A percentile compares a stretch with the other conserved stretches of the same genome.
phyloP scores from a whole-genome alignment of 2,329 filamentous ascomycete species.

The Ophiocordyceps camponoti-leonardi region DNA sequence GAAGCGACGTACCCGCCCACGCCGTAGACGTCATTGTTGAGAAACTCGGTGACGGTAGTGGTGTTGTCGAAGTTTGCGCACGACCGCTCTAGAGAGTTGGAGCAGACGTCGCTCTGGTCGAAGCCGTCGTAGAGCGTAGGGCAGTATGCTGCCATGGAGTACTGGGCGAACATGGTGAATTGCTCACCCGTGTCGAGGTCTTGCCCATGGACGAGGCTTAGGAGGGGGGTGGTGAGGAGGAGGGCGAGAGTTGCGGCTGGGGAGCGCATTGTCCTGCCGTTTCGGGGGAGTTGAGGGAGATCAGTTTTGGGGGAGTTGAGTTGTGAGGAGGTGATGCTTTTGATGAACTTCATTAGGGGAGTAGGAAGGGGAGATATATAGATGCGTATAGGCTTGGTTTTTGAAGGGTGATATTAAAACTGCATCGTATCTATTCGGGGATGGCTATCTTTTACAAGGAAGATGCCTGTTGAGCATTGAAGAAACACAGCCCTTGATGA shows the following conservation, averaged over 20 bases:
- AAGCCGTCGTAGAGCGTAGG: not conserved
- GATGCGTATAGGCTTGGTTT: no score
- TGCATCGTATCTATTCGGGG: no score
- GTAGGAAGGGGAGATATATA: no score
- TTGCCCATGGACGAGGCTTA: not conserved
- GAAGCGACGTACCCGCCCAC: constrained; percentile 31
- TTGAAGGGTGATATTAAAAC: no score
- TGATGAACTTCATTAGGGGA: no score
- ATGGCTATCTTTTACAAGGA: no score
- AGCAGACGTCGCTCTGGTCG: not conserved
- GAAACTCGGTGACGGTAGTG: not conserved
- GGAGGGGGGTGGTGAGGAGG: not conserved
- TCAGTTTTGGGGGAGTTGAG: no score
- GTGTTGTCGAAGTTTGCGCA: constrained; percentile 30
- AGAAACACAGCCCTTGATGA: no score
- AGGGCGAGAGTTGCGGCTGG: not conserved
- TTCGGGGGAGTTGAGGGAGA: no score
- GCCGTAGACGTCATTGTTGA: constrained; percentile 22
- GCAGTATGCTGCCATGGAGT: not conserved
- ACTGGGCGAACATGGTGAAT: not conserved
- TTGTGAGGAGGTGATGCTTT: no score
- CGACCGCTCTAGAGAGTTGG: constrained; percentile 9
- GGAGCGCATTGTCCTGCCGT: no score
- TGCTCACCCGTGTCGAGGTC: not conserved
- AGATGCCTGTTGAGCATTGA: no score